Evolutionary conservation across 2,329 filamentous ascomycete species (phyloP).

Genomic region (Colletotrichum caudatum): DNA sequence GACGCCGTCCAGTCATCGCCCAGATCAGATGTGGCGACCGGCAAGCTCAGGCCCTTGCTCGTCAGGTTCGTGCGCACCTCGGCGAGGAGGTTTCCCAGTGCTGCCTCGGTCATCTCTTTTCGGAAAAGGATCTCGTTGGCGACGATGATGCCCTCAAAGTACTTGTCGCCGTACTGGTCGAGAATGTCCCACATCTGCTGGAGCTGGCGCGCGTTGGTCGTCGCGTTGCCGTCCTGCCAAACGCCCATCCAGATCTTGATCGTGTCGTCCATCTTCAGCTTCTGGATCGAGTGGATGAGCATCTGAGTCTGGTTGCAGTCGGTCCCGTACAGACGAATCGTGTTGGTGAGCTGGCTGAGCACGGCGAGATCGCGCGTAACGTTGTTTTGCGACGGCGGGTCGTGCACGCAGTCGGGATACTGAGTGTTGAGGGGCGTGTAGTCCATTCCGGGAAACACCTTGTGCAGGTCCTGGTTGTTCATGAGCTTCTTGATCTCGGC

Average conservation of each 20-base stretch:
- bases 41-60: conserved; percentile 71
- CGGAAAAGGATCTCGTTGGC: conserved; percentile 86
- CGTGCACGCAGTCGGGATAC: conserved; percentile 83
- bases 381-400: conserved; percentile 92
- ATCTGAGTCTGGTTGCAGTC: conserved; percentile 98
- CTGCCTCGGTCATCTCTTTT: conserved; percentile 75
- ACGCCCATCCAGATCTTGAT: conserved; percentile 96
- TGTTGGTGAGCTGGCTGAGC: conserved; percentile 89
- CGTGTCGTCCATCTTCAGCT: conserved; percentile 74
- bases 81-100: conserved; percentile 73
- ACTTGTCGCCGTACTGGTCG: conserved; percentile 72
- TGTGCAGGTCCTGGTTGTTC: conserved; percentile 85
- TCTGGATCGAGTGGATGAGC: conserved; percentile 84
- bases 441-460: conserved; percentile 94
- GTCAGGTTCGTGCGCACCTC: conserved; percentile 81
- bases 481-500: conserved; percentile 83
- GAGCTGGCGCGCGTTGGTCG: conserved; percentile 87
- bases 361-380: conserved; percentile 92
- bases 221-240: conserved; percentile 87
- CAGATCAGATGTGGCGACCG: conserved; percentile 88
- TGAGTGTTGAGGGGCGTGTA: conserved; percentile 94
- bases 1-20: conserved; percentile 85
- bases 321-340: conserved; percentile 89
- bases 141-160: conserved; percentile 85
- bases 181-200: conserved; percentile 87